Percentiles rank a stretch among this genome's conserved stretches.
Evolutionary conservation across 805 yeast genomes (phyloP).

Genomic region (Candida parachauliodes): DNA sequence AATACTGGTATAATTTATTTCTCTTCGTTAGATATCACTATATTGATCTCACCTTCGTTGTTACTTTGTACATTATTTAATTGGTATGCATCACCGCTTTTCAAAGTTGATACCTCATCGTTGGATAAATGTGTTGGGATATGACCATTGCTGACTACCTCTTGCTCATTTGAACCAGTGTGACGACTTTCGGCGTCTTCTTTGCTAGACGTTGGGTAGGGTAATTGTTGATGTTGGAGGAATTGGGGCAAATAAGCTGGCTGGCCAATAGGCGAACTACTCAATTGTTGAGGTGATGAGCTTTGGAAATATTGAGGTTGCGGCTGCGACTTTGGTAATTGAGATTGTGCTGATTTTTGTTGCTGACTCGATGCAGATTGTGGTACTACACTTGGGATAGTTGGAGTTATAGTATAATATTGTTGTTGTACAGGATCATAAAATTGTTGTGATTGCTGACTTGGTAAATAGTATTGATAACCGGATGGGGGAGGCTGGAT

Average conservation of each 20-base stretch:
- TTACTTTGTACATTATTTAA: conserved; percentile 6
- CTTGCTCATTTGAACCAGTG: not conserved
- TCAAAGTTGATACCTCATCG: conserved; percentile 8
- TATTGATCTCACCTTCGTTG: conserved; percentile 9
- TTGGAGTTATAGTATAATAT: conserved; percentile 37
- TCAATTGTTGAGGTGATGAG: conserved; percentile 8
- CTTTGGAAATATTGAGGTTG: conserved; percentile 19
- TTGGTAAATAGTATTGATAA: conserved; percentile 15
- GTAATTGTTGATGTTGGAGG: conserved; percentile 12
- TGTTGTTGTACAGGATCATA: conserved; percentile 45
- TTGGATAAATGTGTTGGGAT: conserved; percentile 4
- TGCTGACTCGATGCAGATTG: conserved; percentile 19
- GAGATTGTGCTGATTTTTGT: conserved; percentile 10
- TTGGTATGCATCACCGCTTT: conserved; percentile 5
- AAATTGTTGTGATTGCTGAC: conserved; percentile 34
- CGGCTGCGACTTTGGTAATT: conserved; percentile 12
- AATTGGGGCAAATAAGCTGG: conserved; percentile 6
- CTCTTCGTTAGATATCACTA: conserved; percentile 13
- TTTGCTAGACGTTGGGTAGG: conserved; percentile 7
- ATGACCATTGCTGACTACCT: not conserved
- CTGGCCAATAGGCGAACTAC: conserved; percentile 6
- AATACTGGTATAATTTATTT: no score
- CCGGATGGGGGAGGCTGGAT: conserved; percentile 10
- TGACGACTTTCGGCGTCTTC: conserved; percentile 4
- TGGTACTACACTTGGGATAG: conserved; percentile 20